Evolutionary conservation across 805 yeast genomes (phyloP).

Genomic region (Kodamaea nitidulidarum): DNA sequence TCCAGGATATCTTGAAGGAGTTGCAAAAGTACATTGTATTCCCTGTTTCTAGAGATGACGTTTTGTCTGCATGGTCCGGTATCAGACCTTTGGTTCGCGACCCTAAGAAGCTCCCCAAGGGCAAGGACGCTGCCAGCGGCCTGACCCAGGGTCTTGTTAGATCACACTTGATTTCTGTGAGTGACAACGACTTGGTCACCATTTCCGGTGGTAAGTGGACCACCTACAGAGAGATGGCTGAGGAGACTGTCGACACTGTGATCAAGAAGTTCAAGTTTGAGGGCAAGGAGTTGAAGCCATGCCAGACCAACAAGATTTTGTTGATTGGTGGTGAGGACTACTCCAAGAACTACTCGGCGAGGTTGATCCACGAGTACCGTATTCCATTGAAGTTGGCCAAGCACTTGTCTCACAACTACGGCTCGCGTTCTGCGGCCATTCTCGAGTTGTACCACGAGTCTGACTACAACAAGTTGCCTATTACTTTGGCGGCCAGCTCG

Average conservation of each 20-base stretch:
- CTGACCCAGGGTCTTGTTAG: conserved; percentile 88
- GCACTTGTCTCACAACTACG: conserved; percentile 83
- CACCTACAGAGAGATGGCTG: conserved; percentile 96
- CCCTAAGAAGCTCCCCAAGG: conserved; percentile 51
- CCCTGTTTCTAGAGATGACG: conserved; percentile 87
- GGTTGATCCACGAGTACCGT: conserved; percentile 74
- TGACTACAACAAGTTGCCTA: conserved; percentile 57
- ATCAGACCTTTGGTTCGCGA: conserved; percentile 91
- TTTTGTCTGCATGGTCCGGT: conserved; percentile 94
- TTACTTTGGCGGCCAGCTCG: conserved; percentile 49
- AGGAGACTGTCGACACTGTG: conserved; percentile 81
- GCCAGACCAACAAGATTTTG: conserved; percentile 51
- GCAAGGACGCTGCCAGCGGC: conserved; percentile 34
- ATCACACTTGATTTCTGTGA: conserved; percentile 73
- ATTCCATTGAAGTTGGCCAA: conserved; percentile 71
- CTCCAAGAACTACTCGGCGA: conserved; percentile 67
- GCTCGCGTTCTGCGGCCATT: conserved; percentile 80
- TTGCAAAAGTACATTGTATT: conserved; percentile 85
- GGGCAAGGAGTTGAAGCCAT: conserved; percentile 35
- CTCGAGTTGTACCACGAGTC: conserved; percentile 52
- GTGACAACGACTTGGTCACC: conserved; percentile 75
- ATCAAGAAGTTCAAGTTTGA: conserved; percentile 44
- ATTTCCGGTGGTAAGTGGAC: conserved; percentile 99
- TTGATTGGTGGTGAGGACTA: conserved; percentile 81
- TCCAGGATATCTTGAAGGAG: conserved; percentile 80